phyloP scores from a whole-genome alignment of 2,329 filamentous ascomycete genomes.

The Ascochyta koolunga region DNA sequence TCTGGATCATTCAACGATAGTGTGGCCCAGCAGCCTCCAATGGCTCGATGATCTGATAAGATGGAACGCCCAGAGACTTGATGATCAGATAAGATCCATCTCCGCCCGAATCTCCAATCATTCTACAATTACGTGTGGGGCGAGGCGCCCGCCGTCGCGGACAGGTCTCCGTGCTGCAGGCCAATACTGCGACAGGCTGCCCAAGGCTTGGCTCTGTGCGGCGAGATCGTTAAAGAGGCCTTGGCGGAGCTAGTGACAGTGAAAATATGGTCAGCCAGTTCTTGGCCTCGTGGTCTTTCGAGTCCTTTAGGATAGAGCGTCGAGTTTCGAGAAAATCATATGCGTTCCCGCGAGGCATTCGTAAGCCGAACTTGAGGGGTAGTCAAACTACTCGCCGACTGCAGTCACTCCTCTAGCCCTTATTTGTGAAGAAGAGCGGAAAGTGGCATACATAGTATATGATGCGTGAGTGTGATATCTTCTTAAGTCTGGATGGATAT shows the following conservation, averaged over 20 bases:
- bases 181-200: slow-evolving; percentile 15
- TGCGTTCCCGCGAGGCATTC: slow-evolving; percentile 5
- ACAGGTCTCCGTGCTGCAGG: slow-evolving; percentile 10
- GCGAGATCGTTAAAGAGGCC: background rate
- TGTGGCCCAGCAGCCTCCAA: slow-evolving; percentile 16
- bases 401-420: background rate
- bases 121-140: slow-evolving; percentile 1
- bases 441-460: background rate
- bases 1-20: slow-evolving; percentile 26
- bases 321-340: slow-evolving; percentile 11
- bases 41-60: slow-evolving; percentile 40
- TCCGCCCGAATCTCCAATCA: slow-evolving; percentile 14
- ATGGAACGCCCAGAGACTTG: slow-evolving; percentile 23
- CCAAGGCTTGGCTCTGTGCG: slow-evolving; percentile 14
- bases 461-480: background rate
- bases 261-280: slow-evolving; percentile 14
- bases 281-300: slow-evolving; percentile 8
- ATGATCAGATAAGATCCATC: slow-evolving; percentile 38
- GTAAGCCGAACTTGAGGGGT: background rate
- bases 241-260: slow-evolving; percentile 9
- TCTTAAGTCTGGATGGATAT: no score
- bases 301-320: background rate
- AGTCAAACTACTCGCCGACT: background rate
- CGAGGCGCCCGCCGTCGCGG: slow-evolving; percentile 4
- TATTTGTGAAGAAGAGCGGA: slow-evolving; percentile 1